Conservation (phyloP, 1,284 basidiomycete genomes). For the Xerocomus minutiporus region DNA sequence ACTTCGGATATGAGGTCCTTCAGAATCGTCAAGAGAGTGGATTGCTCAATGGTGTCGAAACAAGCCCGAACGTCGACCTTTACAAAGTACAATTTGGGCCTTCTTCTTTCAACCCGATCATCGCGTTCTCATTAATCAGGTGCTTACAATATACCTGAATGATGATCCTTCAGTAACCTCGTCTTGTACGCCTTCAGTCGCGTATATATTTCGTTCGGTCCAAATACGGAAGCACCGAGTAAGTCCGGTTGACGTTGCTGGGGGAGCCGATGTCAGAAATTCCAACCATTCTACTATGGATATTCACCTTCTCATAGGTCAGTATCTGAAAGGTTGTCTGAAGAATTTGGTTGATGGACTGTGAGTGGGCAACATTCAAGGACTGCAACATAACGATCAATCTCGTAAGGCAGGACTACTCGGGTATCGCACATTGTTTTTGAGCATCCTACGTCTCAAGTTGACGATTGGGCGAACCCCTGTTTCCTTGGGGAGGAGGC, state of each 20-base stretch:
- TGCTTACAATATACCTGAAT: slow-evolving; percentile 51
- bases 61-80: slow-evolving; percentile 95
- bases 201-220: slow-evolving; percentile 77
- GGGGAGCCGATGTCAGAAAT: not conserved
- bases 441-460: slow-evolving; percentile 58
- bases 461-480: slow-evolving; percentile 96
- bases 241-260: slow-evolving; percentile 62
- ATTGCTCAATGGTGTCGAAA: slow-evolving; percentile 95
- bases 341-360: slow-evolving; percentile 85
- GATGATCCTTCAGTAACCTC: slow-evolving; percentile 40
- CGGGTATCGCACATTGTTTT: slow-evolving; percentile 24
- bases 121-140: not conserved
- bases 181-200: slow-evolving; percentile 70
- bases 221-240: slow-evolving; percentile 78
- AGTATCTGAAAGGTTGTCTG: slow-evolving; percentile 81
- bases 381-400: slow-evolving; percentile 21
- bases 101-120: slow-evolving; percentile 30
- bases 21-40: slow-evolving; percentile 77
- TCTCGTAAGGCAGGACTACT: not conserved
- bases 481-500: slow-evolving; percentile 90
- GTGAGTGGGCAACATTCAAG: slow-evolving; percentile 25
- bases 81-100: slow-evolving; percentile 88
- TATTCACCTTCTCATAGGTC: slow-evolving; percentile 75
- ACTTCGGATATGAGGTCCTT: slow-evolving; percentile 72
- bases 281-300: not conserved